These are phyloP conservation scores for Asterophora lycoperdoides DNA, from an alignment of 768 basidiomycete species.

Conservation along the genomic window DNA sequence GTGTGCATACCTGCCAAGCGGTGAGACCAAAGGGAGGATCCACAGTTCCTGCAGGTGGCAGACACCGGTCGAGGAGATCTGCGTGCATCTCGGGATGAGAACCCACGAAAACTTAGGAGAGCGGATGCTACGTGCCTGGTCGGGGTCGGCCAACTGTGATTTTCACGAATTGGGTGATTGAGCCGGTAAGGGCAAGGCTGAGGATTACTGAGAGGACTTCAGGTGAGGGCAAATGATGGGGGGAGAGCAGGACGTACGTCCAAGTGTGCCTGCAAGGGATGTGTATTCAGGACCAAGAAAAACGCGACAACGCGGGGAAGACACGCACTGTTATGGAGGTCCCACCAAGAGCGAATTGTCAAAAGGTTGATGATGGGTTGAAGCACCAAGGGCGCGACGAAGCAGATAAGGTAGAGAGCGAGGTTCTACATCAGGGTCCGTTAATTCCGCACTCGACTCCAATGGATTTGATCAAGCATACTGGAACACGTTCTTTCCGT, in stretches of 20 bases:
- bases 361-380: constrained; percentile 66
- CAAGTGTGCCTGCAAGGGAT: constrained; percentile 33
- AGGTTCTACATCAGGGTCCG: constrained; percentile 35
- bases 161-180: constrained; percentile 82
- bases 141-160: constrained; percentile 86
- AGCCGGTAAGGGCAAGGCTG: constrained; percentile 67
- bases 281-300: background rate
- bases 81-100: background rate
- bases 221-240: background rate
- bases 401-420: constrained; percentile 48
- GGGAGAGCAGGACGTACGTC: constrained; percentile 28
- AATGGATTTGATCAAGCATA: constrained; percentile 27
- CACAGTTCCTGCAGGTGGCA: constrained; percentile 55
- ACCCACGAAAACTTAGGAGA: background rate
- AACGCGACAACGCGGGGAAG: constrained; percentile 1
- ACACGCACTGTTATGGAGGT: constrained; percentile 65
- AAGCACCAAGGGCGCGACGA: constrained; percentile 65
- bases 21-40: constrained; percentile 74
- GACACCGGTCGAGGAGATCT: constrained; percentile 73
- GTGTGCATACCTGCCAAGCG: constrained; percentile 76
- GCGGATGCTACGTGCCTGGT: constrained; percentile 49
- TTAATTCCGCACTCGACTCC: background rate
- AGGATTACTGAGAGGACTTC: constrained; percentile 52
- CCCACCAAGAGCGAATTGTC: constrained; percentile 85
- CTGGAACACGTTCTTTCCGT: constrained; percentile 74